Evolutionary conservation across 2,329 filamentous ascomycete genomes (phyloP).

Genomic region (Neofusicoccum sp.): DNA sequence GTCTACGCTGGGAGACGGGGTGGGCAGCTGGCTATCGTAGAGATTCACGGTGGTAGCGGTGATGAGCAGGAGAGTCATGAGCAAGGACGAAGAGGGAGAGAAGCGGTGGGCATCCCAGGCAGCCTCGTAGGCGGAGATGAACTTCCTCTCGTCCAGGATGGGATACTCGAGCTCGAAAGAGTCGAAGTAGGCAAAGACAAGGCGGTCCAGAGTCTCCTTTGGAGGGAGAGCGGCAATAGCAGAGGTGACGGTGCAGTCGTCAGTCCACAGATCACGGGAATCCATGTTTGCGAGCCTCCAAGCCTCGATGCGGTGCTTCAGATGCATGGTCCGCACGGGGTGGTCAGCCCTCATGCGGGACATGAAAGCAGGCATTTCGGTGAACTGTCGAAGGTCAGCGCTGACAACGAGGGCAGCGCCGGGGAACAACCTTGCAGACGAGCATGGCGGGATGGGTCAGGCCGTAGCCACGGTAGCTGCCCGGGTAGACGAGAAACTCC

Average conservation of each 20-base stretch:
- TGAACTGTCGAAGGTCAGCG: neutral
- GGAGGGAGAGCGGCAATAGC: neutral
- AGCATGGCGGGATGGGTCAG: slow-evolving; percentile 7
- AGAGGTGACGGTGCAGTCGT: neutral
- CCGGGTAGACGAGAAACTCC: neutral
- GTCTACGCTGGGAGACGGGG: neutral
- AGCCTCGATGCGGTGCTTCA: neutral
- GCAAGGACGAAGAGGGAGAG: neutral
- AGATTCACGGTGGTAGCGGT: slow-evolving; percentile 2
- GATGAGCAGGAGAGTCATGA: slow-evolving; percentile 1
- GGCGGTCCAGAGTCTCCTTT: neutral
- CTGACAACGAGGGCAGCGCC: neutral
- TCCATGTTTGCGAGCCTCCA: slow-evolving; percentile 7
- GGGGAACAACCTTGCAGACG: neutral
- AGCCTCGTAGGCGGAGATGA: slow-evolving; percentile 1
- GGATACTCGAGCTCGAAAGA: slow-evolving; percentile 9
- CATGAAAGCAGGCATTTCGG: slow-evolving; percentile 6
- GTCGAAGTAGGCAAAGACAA: slow-evolving; percentile 2
- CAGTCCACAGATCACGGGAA: slow-evolving; percentile 1
- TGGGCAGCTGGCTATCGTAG: neutral
- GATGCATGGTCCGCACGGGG: neutral
- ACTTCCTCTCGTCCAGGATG: neutral
- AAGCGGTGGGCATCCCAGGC: slow-evolving; percentile 6
- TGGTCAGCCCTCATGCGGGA: neutral
- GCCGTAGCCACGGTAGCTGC: slow-evolving; percentile 6